phyloP scores from a whole-genome alignment of 1,284 basidiomycete species.

The Omphalotus olearius region DNA sequence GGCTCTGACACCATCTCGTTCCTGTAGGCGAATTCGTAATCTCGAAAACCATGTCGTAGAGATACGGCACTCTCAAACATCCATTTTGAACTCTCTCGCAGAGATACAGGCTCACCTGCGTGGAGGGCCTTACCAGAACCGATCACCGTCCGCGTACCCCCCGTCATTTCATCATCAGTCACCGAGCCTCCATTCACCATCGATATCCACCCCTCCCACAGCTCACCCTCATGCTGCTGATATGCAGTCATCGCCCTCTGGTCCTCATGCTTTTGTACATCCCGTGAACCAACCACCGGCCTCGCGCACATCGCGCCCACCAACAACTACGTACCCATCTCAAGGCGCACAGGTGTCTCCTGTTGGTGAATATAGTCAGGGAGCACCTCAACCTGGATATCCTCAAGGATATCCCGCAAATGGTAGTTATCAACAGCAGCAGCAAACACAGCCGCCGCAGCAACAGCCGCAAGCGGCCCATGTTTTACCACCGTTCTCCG shows the following conservation, averaged over 20 bases:
- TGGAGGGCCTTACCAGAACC: slow-evolving; percentile 41
- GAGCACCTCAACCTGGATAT: slow-evolving; percentile 5
- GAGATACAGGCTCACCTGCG: slow-evolving; percentile 73
- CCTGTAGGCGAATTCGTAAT: slow-evolving; percentile 74
- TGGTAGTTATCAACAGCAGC: slow-evolving; percentile 25
- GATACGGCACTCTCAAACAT: slow-evolving; percentile 62
- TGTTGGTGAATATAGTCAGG: slow-evolving; percentile 12
- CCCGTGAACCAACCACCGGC: slow-evolving; percentile 16
- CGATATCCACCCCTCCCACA: slow-evolving; percentile 53
- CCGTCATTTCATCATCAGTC: slow-evolving; percentile 56
- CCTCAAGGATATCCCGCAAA: slow-evolving; percentile 12
- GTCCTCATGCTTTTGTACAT: slow-evolving; percentile 22
- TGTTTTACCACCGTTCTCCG: slow-evolving; percentile 68
- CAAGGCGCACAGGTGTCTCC: slow-evolving; percentile 12
- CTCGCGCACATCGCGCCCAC: slow-evolving; percentile 8
- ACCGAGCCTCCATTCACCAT: slow-evolving; percentile 62
- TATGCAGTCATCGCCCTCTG: slow-evolving; percentile 29
- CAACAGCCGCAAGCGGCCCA: slow-evolving; percentile 34
- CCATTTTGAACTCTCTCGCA: slow-evolving; percentile 72
- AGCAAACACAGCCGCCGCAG: slow-evolving; percentile 17
- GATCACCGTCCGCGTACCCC: slow-evolving; percentile 61
- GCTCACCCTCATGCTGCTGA: slow-evolving; percentile 39
- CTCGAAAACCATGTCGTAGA: slow-evolving; percentile 81
- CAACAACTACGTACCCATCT: slow-evolving; percentile 9
- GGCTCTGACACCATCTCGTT: slow-evolving; percentile 12